phyloP scores from a whole-genome alignment of 1,284 basidiomycete genomes.

The Microbotryum lychnidis-dioicae region DNA sequence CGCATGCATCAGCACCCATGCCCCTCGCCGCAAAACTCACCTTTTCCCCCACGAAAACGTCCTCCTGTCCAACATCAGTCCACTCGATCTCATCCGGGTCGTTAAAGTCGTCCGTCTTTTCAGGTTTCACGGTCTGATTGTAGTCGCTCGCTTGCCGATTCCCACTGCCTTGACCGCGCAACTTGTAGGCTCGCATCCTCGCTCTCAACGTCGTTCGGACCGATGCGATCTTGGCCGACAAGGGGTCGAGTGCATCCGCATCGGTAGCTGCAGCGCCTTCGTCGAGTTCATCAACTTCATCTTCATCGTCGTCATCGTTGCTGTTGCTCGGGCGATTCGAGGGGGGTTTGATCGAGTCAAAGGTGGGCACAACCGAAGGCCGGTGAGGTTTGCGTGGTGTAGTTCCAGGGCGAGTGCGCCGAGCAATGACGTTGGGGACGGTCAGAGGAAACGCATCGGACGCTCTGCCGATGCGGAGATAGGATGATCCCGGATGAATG shows the following conservation, averaged over 20 bases:
- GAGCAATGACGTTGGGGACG: slow-evolving; percentile 69
- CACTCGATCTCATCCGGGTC: slow-evolving; percentile 74
- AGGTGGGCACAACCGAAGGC: too few relatives aligned
- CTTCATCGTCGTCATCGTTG: too few relatives aligned
- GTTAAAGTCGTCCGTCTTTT: slow-evolving; percentile 69
- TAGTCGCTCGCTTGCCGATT: slow-evolving; percentile 60
- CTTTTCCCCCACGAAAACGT: slow-evolving; percentile 59
- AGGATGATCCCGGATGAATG: slow-evolving; percentile 87
- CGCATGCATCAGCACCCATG: background rate
- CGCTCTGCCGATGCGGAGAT: slow-evolving; percentile 76
- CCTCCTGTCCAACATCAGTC: slow-evolving; percentile 50
- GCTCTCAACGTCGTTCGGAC: slow-evolving; percentile 67
- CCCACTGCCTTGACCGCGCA: slow-evolving; percentile 64
- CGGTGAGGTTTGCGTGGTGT: too few relatives aligned
- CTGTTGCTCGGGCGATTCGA: too few relatives aligned
- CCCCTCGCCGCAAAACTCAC: slow-evolving; percentile 41
- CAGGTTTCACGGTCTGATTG: slow-evolving; percentile 50
- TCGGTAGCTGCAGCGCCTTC: too few relatives aligned
- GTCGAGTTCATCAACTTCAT: too few relatives aligned
- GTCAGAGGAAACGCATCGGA: slow-evolving; percentile 71
- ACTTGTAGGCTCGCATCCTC: slow-evolving; percentile 79
- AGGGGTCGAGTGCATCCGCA: slow-evolving; percentile 4
- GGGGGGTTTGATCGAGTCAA: too few relatives aligned
- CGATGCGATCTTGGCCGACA: slow-evolving; percentile 52
- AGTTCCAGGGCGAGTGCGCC: slow-evolving; percentile 13